Evolutionary conservation across 805 yeast genomes (phyloP).

Genomic region (Hanseniaspora mollemarum): DNA sequence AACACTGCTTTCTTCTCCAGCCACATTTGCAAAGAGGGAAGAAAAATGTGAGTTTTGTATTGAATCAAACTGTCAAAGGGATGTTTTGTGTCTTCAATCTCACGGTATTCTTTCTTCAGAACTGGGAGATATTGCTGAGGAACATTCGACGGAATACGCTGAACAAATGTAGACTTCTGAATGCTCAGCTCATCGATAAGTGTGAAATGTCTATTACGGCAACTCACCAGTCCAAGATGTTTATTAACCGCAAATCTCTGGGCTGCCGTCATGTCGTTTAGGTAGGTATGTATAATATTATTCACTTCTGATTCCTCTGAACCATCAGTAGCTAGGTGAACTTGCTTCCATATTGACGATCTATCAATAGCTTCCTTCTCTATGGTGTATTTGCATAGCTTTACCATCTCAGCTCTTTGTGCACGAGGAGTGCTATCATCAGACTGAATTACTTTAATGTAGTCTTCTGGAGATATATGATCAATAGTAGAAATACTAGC

Average conservation of each 20-base stretch:
- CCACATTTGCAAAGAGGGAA: constrained; percentile 4
- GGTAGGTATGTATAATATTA: neutral
- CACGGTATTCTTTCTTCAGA: constrained; percentile 3
- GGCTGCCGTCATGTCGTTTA: constrained; percentile 20
- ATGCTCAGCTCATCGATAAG: constrained; percentile 32
- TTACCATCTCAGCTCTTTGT: neutral
- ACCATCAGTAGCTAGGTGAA: neutral
- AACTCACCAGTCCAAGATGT: constrained; percentile 34
- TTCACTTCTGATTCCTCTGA: neutral
- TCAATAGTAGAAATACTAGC: too few relatives aligned
- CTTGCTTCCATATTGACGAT: constrained; percentile 10
- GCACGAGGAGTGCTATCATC: neutral
- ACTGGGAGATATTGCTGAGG: neutral
- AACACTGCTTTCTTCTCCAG: neutral
- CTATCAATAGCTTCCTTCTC: constrained; percentile 8
- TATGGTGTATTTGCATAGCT: neutral
- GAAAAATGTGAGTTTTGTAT: neutral
- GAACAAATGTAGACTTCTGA: neutral
- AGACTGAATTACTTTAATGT: neutral
- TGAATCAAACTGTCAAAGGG: neutral
- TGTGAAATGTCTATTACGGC: constrained; percentile 52
- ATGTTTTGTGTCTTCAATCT: neutral
- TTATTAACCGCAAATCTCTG: constrained; percentile 31
- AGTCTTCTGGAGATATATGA: neutral
- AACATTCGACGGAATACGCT: constrained; percentile 7